These are phyloP conservation scores for Salix arbutifolia DNA, from an alignment of 345 rosid species.

Conservation along the genomic window DNA sequence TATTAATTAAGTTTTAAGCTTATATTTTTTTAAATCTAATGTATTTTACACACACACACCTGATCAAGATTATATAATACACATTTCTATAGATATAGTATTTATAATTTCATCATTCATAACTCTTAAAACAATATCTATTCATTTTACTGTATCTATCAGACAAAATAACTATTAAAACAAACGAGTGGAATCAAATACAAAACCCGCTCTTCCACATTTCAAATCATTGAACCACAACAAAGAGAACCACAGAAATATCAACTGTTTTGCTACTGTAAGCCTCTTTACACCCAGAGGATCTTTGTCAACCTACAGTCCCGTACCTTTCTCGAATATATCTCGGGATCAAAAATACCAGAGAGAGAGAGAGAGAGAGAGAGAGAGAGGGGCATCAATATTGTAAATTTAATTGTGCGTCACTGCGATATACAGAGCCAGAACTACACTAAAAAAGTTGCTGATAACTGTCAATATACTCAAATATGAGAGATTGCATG, in stretches of 20 bases:
- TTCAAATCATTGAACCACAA: not conserved
- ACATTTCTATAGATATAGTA: too few relatives aligned
- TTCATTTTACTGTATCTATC: too few relatives aligned
- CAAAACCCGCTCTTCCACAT: not conserved
- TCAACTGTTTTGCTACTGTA: slow-evolving; percentile 10
- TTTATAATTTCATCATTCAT: too few relatives aligned
- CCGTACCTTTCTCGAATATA: slow-evolving; percentile 44
- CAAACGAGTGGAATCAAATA: not conserved
- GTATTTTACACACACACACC: too few relatives aligned
- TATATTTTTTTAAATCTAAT: too few relatives aligned
- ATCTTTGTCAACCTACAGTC: slow-evolving; percentile 39
- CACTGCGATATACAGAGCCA: slow-evolving; percentile 11
- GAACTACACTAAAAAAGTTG: slow-evolving; percentile 34
- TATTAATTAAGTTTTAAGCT: too few relatives aligned
- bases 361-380: not conserved
- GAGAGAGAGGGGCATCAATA: not conserved
- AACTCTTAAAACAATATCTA: too few relatives aligned
- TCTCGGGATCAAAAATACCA: slow-evolving; percentile 41
- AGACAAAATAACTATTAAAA: too few relatives aligned
- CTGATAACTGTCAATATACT: slow-evolving; percentile 21
- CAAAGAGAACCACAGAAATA: not conserved
- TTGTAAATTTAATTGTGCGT: not conserved
- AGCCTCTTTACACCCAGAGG: slow-evolving; percentile 23
- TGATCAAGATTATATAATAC: too few relatives aligned
- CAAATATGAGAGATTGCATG: slow-evolving; percentile 18